Conservation (phyloP, 805 yeast genomes). For the Barnettozyma californica region DNA sequence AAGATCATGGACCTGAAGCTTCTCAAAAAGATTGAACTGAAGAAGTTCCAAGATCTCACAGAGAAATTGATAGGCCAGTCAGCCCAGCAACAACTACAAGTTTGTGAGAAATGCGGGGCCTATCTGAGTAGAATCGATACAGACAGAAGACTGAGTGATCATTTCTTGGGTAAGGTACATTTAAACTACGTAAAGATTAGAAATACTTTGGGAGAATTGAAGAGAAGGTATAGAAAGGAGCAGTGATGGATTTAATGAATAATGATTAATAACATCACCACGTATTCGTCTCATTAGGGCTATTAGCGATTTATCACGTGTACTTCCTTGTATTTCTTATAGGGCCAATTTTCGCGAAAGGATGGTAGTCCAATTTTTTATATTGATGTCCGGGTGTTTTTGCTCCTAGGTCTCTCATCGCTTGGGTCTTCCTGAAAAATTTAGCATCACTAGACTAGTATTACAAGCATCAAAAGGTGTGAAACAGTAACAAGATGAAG, state of each 20-base stretch:
- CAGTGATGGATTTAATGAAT: neutral
- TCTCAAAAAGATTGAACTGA: constrained; percentile 48
- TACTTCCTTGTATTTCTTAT: too few species aligned
- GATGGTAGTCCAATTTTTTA: too few species aligned
- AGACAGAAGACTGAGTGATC: constrained; percentile 85
- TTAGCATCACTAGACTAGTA: neutral
- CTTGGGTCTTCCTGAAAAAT: neutral
- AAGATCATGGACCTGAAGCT: constrained; percentile 38
- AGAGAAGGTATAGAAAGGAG: constrained; percentile 9
- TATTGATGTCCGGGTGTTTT: neutral
- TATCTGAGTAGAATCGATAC: constrained; percentile 80
- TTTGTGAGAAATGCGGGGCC: constrained; percentile 87
- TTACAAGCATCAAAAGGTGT: neutral
- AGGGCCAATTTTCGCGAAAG: neutral
- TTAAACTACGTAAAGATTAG: constrained; percentile 77
- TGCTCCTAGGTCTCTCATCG: neutral
- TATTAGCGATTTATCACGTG: neutral
- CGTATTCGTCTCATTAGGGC: neutral
- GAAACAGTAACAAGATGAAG: constrained; percentile 44
- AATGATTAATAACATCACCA: neutral
- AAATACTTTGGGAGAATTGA: constrained; percentile 28
- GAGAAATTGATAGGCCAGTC: constrained; percentile 71
- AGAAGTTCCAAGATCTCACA: constrained; percentile 50
- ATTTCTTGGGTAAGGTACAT: constrained; percentile 84
- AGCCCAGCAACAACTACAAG: constrained; percentile 86